Percentiles rank a stretch among this genome's conserved stretches.
phyloP scores from a whole-genome alignment of 2,329 filamentous ascomycete genomes.

The Davidsoniella eucalypti region DNA sequence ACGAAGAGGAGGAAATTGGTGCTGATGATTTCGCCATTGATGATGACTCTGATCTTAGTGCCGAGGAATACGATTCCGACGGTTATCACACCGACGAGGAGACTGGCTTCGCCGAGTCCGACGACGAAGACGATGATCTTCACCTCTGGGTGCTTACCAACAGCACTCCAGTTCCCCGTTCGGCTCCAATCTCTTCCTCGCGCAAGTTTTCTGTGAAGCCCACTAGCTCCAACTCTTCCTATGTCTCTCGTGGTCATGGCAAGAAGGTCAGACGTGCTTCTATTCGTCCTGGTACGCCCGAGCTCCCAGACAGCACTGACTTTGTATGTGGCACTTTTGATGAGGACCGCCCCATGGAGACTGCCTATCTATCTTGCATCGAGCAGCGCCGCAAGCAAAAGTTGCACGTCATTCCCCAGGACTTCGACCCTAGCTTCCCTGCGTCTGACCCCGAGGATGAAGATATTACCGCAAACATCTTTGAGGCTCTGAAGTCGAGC shows the following conservation, averaged over 20 bases:
- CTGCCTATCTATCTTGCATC: conserved; percentile 74
- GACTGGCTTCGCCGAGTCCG: conserved; percentile 50
- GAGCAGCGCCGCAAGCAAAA: conserved; percentile 69
- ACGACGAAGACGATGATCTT: conserved; percentile 49
- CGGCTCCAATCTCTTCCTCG: neutral
- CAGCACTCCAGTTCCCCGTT: conserved; percentile 18
- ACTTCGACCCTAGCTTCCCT: conserved; percentile 94
- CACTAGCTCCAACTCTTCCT: conserved; percentile 40
- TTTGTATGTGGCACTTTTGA: conserved; percentile 98
- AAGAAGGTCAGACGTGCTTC: conserved; percentile 28
- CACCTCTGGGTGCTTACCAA: conserved; percentile 37
- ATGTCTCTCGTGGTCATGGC: conserved; percentile 28
- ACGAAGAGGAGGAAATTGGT: conserved; percentile 34
- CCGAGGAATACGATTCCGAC: conserved; percentile 40
- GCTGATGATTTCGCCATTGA: conserved; percentile 36
- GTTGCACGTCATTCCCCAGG: conserved; percentile 73
- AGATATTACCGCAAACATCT: conserved; percentile 50
- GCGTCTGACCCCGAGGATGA: conserved; percentile 84
- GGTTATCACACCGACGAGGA: conserved; percentile 64
- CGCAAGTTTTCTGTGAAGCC: conserved; percentile 1
- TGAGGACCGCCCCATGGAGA: conserved; percentile 86
- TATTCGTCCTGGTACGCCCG: conserved; percentile 54
- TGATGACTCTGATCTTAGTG: conserved; percentile 49
- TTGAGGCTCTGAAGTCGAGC: conserved; percentile 25
- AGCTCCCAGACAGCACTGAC: conserved; percentile 91